Conservation (phyloP, 2,329 filamentous ascomycete genomes). For the Fusarium mangiferae region DNA sequence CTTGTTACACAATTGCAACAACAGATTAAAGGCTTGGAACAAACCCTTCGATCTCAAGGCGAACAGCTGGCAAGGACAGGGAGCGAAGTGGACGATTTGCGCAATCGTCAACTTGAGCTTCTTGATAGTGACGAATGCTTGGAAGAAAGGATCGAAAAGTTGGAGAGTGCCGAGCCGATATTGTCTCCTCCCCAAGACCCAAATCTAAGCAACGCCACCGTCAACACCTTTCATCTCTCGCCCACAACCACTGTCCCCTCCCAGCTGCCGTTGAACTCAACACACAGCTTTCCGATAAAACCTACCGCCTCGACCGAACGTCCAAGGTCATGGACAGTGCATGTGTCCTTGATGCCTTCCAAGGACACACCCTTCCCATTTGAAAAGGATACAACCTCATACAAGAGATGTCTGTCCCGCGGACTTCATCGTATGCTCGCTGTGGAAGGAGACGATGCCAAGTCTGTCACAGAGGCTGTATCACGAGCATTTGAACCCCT, state of each 20-base stretch:
- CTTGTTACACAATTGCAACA: slow-evolving; percentile 59
- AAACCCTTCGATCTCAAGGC: slow-evolving; percentile 52
- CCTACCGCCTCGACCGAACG: slow-evolving; percentile 14
- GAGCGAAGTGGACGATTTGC: slow-evolving; percentile 57
- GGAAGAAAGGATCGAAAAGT: slow-evolving; percentile 64
- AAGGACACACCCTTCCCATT: slow-evolving; percentile 67
- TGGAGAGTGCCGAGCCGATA: slow-evolving; percentile 48
- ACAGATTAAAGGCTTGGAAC: slow-evolving; percentile 49
- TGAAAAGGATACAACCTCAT: slow-evolving; percentile 69
- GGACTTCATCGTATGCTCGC: slow-evolving; percentile 68
- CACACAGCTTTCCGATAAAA: background rate
- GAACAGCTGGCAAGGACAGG: slow-evolving; percentile 55
- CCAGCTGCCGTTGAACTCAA: slow-evolving; percentile 7
- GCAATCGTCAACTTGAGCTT: slow-evolving; percentile 60
- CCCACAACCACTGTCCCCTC: slow-evolving; percentile 12
- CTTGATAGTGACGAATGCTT: slow-evolving; percentile 61
- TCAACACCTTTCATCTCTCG: slow-evolving; percentile 29
- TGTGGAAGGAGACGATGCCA: slow-evolving; percentile 59
- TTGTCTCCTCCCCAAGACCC: slow-evolving; percentile 40
- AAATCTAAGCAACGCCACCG: slow-evolving; percentile 6
- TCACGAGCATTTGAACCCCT: slow-evolving; percentile 60
- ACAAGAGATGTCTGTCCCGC: slow-evolving; percentile 69
- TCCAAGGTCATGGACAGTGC: slow-evolving; percentile 65
- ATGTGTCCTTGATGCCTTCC: slow-evolving; percentile 67
- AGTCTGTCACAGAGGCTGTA: slow-evolving; percentile 62